Conservation (phyloP, 768 basidiomycete genomes). For the Boletus rex-veris region DNA sequence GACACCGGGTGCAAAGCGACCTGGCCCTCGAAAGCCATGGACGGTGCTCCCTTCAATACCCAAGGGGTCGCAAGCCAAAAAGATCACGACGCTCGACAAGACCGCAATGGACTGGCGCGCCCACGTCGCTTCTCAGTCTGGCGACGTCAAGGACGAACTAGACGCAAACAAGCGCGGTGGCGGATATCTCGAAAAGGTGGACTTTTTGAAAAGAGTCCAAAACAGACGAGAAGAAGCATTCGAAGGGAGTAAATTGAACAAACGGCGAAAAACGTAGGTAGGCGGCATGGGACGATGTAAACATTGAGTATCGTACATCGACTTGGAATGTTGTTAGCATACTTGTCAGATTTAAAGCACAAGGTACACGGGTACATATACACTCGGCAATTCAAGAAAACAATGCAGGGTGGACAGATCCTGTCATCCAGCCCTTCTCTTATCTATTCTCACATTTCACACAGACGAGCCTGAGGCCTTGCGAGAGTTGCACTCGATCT, state of each 20-base stretch:
- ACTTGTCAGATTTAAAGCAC: background rate
- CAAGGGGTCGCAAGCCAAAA: constrained; percentile 56
- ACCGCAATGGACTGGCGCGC: constrained; percentile 83
- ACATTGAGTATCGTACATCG: constrained; percentile 7
- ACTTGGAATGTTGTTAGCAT: background rate
- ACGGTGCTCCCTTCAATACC: constrained; percentile 54
- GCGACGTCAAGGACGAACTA: constrained; percentile 63
- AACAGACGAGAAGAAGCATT: constrained; percentile 64
- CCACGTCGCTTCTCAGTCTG: constrained; percentile 48
- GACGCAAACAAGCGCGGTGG: constrained; percentile 69
- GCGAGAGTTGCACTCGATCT: constrained; percentile 8
- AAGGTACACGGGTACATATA: background rate
- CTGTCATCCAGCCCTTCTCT: background rate
- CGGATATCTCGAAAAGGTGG: constrained; percentile 82
- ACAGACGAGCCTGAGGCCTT: background rate
- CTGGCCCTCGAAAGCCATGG: constrained; percentile 67
- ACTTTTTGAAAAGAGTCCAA: constrained; percentile 75
- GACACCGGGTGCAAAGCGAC: constrained; percentile 35
- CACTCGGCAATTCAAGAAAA: constrained; percentile 1
- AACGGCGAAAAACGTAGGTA: constrained; percentile 39
- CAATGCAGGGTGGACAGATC: background rate
- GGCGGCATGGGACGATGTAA: background rate
- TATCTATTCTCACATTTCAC: background rate
- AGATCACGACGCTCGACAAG: constrained; percentile 80
- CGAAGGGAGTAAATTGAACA: constrained; percentile 53